phyloP scores from a whole-genome alignment of 176 grass and related monocot species.

The Chloris gayana region DNA sequence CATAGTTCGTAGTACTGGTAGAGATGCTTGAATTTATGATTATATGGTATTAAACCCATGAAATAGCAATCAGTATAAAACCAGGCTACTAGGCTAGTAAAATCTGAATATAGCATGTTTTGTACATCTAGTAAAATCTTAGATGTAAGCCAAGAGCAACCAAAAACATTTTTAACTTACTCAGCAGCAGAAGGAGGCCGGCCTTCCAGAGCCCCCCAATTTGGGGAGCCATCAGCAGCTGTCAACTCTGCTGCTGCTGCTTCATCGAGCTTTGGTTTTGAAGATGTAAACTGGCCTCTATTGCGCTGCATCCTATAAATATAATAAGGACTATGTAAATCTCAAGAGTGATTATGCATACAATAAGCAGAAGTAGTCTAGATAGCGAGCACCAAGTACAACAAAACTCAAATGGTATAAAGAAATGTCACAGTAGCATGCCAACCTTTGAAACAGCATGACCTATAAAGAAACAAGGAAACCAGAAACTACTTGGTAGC shows the following conservation, averaged over 20 bases:
- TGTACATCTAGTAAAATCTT: conserved; percentile 8
- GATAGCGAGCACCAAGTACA: background rate
- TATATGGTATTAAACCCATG: background rate
- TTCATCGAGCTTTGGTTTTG: conserved; percentile 90
- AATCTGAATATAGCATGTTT: background rate
- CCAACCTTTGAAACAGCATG: background rate
- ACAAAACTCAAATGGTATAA: background rate
- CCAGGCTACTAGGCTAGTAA: background rate
- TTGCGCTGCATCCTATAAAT: conserved; percentile 95
- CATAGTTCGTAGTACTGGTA: background rate
- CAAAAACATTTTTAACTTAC: conserved; percentile 50
- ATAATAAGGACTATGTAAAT: conserved; percentile 20
- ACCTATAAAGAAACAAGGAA: background rate
- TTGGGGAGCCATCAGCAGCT: conserved; percentile 60
- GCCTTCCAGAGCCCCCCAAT: conserved; percentile 84
- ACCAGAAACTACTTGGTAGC: background rate
- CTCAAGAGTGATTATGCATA: background rate
- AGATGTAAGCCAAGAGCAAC: conserved; percentile 23
- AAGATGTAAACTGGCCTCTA: conserved; percentile 94
- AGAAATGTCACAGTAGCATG: conserved; percentile 5
- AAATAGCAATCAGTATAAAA: conserved; percentile 27
- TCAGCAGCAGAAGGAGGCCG: conserved; percentile 79
- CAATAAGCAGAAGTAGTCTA: conserved; percentile 5
- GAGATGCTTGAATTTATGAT: background rate
- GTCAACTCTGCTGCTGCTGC: conserved; percentile 43